Evolutionary conservation across 2,329 filamentous ascomycete species (phyloP).

Genomic region (Fusarium aywerte): DNA sequence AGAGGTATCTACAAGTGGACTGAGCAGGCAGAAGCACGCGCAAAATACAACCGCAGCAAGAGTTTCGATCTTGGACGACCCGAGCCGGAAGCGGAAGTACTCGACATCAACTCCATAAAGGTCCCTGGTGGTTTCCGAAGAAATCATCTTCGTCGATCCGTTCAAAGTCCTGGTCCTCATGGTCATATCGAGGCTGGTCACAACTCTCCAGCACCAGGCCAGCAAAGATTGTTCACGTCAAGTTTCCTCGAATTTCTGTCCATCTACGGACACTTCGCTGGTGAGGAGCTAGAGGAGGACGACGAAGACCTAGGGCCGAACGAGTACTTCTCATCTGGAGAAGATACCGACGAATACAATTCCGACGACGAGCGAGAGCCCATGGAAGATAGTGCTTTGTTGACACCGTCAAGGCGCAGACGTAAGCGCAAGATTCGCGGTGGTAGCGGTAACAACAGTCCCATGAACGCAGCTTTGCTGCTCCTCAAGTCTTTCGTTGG

Average conservation of each 20-base stretch:
- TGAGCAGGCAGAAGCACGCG: conserved; percentile 81
- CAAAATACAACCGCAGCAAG: conserved; percentile 79
- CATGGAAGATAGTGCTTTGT: conserved; percentile 87
- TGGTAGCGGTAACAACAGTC: conserved; percentile 78
- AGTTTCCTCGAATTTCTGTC: conserved; percentile 97
- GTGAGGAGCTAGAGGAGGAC: conserved; percentile 95
- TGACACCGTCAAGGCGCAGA: conserved; percentile 79
- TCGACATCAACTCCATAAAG: conserved; percentile 91
- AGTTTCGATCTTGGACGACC: conserved; percentile 85
- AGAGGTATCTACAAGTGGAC: conserved; percentile 97
- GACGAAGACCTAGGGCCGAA: conserved; percentile 88
- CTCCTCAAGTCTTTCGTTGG: conserved; percentile 98
- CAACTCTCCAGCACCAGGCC: conserved; percentile 48
- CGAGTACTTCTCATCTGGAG: conserved; percentile 89
- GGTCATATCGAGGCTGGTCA: conserved; percentile 50
- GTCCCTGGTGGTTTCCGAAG: conserved; percentile 93
- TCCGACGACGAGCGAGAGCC: conserved; percentile 77
- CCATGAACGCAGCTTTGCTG: conserved; percentile 82
- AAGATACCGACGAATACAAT: conserved; percentile 70
- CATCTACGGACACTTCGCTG: conserved; percentile 96
- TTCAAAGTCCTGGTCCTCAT: conserved; percentile 65
- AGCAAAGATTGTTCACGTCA: conserved; percentile 77
- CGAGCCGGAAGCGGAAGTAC: conserved; percentile 79
- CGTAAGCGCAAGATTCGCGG: conserved; percentile 80
- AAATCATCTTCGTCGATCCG: conserved; percentile 84